Evolutionary conservation across 345 rosid species (phyloP).

Genomic region (Lepidium didymum): DNA sequence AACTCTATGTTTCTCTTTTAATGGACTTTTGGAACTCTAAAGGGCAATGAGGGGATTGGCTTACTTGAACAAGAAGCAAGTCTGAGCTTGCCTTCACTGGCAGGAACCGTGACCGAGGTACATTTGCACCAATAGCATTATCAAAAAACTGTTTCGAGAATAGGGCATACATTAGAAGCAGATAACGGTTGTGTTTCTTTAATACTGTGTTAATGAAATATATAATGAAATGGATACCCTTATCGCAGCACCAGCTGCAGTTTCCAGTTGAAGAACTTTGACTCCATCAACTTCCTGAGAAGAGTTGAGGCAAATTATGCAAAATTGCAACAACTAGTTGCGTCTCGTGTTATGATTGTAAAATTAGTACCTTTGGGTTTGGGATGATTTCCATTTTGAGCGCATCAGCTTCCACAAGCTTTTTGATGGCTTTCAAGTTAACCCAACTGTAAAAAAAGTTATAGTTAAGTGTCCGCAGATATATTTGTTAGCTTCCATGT

Average conservation of each 20-base stretch:
- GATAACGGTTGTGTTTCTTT: not conserved
- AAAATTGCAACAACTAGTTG: not conserved
- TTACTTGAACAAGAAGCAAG: slow-evolving; percentile 81
- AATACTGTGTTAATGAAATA: not conserved
- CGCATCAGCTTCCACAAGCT: slow-evolving; percentile 85
- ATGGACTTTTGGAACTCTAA: slow-evolving; percentile 41
- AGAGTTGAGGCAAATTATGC: not conserved
- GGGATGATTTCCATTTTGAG: slow-evolving; percentile 95
- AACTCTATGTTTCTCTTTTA: not conserved
- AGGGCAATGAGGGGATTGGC: not conserved
- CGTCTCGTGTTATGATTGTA: not conserved
- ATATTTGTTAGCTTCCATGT: not conserved
- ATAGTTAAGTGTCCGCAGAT: not conserved
- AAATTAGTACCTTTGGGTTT: slow-evolving; percentile 52
- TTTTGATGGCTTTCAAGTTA: slow-evolving; percentile 81
- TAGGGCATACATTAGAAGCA: not conserved
- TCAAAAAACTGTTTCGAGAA: slow-evolving; percentile 55
- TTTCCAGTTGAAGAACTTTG: slow-evolving; percentile 92
- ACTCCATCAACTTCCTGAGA: slow-evolving; percentile 83
- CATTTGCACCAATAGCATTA: slow-evolving; percentile 73
- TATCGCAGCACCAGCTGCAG: slow-evolving; percentile 95
- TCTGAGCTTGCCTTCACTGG: slow-evolving; percentile 92
- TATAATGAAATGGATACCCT: slow-evolving; percentile 31
- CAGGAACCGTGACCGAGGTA: slow-evolving; percentile 79
- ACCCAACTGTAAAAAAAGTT: slow-evolving; percentile 55